Evolutionary conservation across 163 green algal species (phyloP).

Genomic region (Scenedesmus sp.): DNA sequence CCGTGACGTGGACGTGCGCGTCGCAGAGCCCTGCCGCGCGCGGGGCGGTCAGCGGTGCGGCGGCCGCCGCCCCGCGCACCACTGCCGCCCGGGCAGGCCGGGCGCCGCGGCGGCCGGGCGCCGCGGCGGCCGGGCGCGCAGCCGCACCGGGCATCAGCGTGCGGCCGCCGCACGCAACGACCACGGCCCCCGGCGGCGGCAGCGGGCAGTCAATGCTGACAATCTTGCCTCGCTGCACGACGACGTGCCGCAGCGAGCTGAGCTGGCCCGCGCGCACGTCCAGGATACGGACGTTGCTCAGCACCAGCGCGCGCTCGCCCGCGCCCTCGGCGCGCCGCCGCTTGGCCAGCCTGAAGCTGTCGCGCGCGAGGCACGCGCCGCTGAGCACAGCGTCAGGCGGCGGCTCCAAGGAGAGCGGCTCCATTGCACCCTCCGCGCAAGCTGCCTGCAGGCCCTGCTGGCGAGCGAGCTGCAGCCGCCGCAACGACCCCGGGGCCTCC

Average conservation of each 20-base stretch:
- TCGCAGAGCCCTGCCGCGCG: constrained; percentile 62
- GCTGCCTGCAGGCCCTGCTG: no score
- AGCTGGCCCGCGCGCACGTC: neutral
- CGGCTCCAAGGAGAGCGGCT: no score
- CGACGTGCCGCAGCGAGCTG: constrained; percentile 18
- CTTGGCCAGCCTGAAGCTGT: constrained; percentile 21
- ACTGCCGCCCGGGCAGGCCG: constrained; percentile 1
- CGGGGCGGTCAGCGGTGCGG: constrained; percentile 49
- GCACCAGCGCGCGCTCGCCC: constrained; percentile 17
- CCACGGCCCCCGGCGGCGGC: constrained; percentile 20
- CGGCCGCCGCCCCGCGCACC: constrained; percentile 4
- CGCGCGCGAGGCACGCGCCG: no score
- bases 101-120: constrained; percentile 3
- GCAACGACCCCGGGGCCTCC: no score
- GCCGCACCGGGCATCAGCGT: constrained; percentile 49
- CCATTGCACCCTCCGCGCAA: no score
- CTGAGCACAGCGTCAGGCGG: no score
- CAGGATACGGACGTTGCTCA: constrained; percentile 28
- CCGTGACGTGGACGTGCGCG: constrained; percentile 74
- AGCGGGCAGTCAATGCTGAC: constrained; percentile 17
- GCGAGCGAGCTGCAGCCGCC: no score
- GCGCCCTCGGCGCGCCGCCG: neutral
- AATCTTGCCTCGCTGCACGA: constrained; percentile 20
- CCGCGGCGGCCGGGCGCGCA: neutral
- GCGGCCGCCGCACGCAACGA: constrained; percentile 46